Conservation (phyloP, 768 basidiomycete species). For the Pleurotus djamor region DNA sequence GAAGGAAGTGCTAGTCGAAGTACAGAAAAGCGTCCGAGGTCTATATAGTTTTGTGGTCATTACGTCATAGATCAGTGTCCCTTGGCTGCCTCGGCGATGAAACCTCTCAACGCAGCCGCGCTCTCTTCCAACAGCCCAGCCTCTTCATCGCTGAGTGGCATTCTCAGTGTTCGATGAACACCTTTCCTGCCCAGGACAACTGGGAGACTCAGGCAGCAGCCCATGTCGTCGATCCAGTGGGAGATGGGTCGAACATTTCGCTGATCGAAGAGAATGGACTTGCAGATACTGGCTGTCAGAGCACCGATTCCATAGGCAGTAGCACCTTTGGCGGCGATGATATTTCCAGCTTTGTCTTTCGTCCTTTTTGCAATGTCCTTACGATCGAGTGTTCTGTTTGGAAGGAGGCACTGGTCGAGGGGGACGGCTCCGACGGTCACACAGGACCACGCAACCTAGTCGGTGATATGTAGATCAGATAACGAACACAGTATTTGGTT, state of each 20-base stretch:
- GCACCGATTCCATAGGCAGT: constrained; percentile 12
- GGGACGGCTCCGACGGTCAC: constrained; percentile 10
- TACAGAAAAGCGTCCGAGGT: no score
- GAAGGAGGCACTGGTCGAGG: constrained; percentile 8
- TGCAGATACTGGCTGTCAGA: constrained; percentile 12
- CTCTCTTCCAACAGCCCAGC: constrained; percentile 8
- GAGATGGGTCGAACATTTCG: constrained; percentile 10
- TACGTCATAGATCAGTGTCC: not conserved
- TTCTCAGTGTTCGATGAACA: constrained; percentile 8
- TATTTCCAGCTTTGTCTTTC: constrained; percentile 9
- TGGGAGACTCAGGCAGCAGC: constrained; percentile 10
- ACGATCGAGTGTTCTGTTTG: constrained; percentile 3
- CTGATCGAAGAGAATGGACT: constrained; percentile 13
- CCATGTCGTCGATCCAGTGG: constrained; percentile 11
- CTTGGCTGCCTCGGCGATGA: constrained; percentile 4
- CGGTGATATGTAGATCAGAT: not conserved
- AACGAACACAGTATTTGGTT: not conserved
- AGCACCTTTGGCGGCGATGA: constrained; percentile 13
- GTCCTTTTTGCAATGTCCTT: constrained; percentile 2
- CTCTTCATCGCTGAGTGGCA: constrained; percentile 9
- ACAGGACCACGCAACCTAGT: constrained; percentile 13
- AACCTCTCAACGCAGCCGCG: constrained; percentile 7
- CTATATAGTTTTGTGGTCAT: no score
- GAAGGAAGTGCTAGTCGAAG: not conserved
- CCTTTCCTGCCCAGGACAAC: constrained; percentile 11